phyloP scores from a whole-genome alignment of 1,284 basidiomycete species.

The Singerocomus inundabilis region DNA sequence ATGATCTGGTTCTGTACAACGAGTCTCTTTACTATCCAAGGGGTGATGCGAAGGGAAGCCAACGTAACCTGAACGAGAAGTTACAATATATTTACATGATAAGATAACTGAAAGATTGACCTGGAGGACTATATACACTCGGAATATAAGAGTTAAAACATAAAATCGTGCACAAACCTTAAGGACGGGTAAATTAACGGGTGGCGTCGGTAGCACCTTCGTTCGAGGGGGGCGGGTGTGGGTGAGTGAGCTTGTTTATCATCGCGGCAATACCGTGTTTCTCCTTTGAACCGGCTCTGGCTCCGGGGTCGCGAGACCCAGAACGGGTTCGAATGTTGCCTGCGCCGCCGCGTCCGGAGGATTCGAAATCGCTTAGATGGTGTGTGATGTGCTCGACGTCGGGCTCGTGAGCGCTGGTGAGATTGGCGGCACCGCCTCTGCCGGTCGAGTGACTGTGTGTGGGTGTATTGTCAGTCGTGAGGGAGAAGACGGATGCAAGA shows the following conservation, averaged over 20 bases:
- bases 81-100: no score
- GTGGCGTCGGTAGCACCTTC: not conserved
- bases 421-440: slow-evolving; percentile 66
- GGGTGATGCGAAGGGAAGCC: slow-evolving; percentile 1
- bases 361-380: slow-evolving; percentile 36
- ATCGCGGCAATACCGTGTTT: slow-evolving; percentile 34
- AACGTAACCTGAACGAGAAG: not conserved
- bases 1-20: no score
- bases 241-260: slow-evolving; percentile 31
- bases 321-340: slow-evolving; percentile 65
- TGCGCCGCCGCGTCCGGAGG: slow-evolving; percentile 68
- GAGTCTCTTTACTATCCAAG: no score
- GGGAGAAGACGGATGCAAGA: no score
- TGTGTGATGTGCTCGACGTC: slow-evolving; percentile 37
- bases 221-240: slow-evolving; percentile 10
- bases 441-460: slow-evolving; percentile 60
- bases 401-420: slow-evolving; percentile 42
- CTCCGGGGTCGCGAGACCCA: slow-evolving; percentile 36
- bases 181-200: not conserved
- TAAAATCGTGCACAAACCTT: not conserved
- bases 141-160: not conserved
- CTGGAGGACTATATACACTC: not conserved
- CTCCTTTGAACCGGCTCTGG: slow-evolving; percentile 30
- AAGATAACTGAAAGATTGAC: not conserved
- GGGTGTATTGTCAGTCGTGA: no score